Evolutionary conservation across 2,329 filamentous ascomycete species (phyloP).

Genomic region (Zarea fungicola): DNA sequence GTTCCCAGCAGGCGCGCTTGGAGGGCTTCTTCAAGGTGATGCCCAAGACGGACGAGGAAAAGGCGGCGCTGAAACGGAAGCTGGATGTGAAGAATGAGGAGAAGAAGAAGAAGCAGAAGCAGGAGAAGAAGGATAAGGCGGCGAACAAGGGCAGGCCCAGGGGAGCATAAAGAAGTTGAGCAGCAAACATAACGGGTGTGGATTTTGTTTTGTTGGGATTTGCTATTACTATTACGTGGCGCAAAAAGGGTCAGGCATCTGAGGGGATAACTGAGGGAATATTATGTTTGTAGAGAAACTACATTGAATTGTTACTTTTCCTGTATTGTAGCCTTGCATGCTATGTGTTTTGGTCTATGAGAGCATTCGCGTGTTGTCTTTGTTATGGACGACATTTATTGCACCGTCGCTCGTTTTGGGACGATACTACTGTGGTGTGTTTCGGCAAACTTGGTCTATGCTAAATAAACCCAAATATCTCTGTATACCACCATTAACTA

Average conservation of each 20-base stretch:
- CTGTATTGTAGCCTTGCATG: not conserved
- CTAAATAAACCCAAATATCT: no score
- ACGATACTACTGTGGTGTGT: no score
- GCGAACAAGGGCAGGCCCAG: constrained; percentile 83
- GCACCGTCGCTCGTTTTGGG: no score
- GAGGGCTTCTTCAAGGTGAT: constrained; percentile 97
- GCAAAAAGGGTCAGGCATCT: constrained; percentile 1
- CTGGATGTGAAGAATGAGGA: constrained; percentile 86
- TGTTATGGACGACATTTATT: no score
- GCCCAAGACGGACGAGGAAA: constrained; percentile 81
- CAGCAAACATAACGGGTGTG: not conserved
- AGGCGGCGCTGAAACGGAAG: constrained; percentile 83
- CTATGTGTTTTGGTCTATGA: no score
- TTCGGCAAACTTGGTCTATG: no score
- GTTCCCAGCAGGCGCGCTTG: constrained; percentile 80
- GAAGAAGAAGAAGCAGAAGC: constrained; percentile 93
- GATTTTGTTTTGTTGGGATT: not conserved
- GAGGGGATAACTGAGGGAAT: not conserved
- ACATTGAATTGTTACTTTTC: not conserved
- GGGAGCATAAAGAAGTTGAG: constrained; percentile 36
- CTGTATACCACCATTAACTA: no score
- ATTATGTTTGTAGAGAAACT: not conserved
- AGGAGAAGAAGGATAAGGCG: constrained; percentile 92
- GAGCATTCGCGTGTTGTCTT: no score
- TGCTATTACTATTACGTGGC: not conserved